These are phyloP conservation scores for Coniochaeta prunicola DNA, from an alignment of 2,329 filamentous ascomycete species.

Conservation along the genomic window DNA sequence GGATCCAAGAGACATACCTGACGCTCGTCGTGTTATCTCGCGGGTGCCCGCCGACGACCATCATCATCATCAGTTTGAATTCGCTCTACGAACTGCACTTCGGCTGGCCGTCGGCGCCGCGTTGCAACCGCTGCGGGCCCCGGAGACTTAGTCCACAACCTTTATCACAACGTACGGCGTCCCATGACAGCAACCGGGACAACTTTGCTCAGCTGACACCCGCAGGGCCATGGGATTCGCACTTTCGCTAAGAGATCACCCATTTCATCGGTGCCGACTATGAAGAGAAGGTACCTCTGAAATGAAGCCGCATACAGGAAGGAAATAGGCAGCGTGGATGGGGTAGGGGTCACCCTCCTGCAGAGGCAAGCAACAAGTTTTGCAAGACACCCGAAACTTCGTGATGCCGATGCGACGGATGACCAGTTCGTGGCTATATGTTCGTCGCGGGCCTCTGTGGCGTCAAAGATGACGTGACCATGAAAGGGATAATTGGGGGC, in stretches of 20 bases:
- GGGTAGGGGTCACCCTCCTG: constrained; percentile 40
- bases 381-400: constrained; percentile 61
- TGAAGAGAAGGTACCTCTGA: background rate
- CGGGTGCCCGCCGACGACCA: constrained; percentile 57
- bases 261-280: constrained; percentile 8
- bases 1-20: constrained; percentile 67
- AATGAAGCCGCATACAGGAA: constrained; percentile 7
- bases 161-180: constrained; percentile 59
- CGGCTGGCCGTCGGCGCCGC: constrained; percentile 48
- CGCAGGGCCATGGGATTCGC: constrained; percentile 52
- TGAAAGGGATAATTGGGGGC: constrained; percentile 38
- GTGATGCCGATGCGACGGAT: constrained; percentile 62
- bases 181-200: constrained; percentile 55
- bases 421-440: constrained; percentile 63
- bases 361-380: constrained; percentile 49
- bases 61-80: constrained; percentile 36
- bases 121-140: constrained; percentile 43
- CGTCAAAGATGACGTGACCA: constrained; percentile 35
- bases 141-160: constrained; percentile 61
- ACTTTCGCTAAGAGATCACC: constrained; percentile 52
- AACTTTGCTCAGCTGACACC: constrained; percentile 54
- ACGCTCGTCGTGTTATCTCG: constrained; percentile 64
- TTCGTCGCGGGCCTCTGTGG: constrained; percentile 55
- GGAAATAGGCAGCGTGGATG: constrained; percentile 7
- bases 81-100: constrained; percentile 31